Evolutionary conservation across 192 early-diverging fungal genomes (phyloP).

Genomic region (Mortierella antarctica): DNA sequence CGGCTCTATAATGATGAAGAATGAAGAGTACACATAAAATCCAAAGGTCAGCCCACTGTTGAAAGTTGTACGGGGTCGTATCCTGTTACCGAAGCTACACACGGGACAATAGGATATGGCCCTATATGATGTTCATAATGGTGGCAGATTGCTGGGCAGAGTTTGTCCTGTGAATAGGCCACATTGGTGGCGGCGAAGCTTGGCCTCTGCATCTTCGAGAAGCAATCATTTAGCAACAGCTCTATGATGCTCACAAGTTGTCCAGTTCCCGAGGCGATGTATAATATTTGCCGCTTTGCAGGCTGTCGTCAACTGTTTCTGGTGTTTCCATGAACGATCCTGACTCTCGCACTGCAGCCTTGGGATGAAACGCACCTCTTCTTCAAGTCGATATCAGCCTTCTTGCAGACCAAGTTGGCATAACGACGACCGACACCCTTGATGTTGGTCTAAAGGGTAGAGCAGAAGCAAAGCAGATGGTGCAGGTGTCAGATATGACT

Average conservation of each 20-base stretch:
- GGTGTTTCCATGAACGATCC: too few species aligned
- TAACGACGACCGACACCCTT: slow-evolving; percentile 99
- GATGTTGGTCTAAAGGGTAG: slow-evolving; percentile 75
- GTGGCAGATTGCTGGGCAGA: too few species aligned
- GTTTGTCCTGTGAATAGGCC: too few species aligned
- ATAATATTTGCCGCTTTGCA: background rate
- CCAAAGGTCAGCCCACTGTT: background rate
- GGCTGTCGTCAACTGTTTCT: background rate
- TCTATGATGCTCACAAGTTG: too few species aligned
- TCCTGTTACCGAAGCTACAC: too few species aligned
- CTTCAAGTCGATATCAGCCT: slow-evolving; percentile 97
- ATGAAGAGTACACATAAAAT: background rate
- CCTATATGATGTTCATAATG: too few species aligned
- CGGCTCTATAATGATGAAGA: slow-evolving; percentile 71
- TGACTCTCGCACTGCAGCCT: too few species aligned
- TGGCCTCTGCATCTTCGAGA: too few species aligned
- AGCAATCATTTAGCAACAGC: too few species aligned
- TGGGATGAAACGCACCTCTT: slow-evolving; percentile 77
- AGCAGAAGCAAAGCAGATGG: background rate
- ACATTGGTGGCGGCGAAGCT: too few species aligned
- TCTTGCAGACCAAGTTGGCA: slow-evolving; percentile 99
- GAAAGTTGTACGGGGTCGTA: background rate
- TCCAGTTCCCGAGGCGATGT: too few species aligned
- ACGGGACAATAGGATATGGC: too few species aligned
- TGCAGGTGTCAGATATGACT: background rate